A percentile compares a stretch with the other conserved stretches of the same genome.
These are phyloP conservation scores for Penicillium sp. DNA, from an alignment of 2,329 filamentous ascomycete genomes.

Conservation along the genomic window DNA sequence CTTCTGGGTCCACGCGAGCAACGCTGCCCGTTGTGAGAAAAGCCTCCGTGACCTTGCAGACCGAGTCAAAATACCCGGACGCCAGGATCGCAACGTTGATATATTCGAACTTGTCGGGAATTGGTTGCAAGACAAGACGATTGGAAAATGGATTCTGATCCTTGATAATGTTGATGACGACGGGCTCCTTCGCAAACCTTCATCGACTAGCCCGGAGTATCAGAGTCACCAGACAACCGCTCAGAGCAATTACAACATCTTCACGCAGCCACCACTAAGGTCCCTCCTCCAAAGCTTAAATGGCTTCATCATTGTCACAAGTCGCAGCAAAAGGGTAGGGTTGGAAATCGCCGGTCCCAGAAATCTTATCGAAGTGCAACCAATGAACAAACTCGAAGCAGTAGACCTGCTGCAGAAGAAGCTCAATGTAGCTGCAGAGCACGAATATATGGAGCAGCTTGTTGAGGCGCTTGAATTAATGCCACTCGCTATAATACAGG, in stretches of 20 bases:
- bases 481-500: conserved; percentile 13
- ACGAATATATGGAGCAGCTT: conserved; percentile 23
- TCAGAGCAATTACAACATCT: not conserved
- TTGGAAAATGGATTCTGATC: not conserved
- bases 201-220: not conserved
- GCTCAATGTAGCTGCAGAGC: conserved; percentile 12
- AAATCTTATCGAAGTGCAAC: conserved; percentile 17
- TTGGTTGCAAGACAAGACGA: not conserved
- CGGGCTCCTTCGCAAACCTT: not conserved
- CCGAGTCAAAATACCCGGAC: not conserved
- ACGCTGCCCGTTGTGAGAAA: not conserved
- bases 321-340: conserved; percentile 11
- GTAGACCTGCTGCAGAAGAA: conserved; percentile 30
- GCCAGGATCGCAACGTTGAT: not conserved
- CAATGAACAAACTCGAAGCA: conserved; percentile 28
- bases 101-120: not conserved
- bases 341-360: conserved; percentile 6
- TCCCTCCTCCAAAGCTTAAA: not conserved
- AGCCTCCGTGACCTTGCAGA: not conserved
- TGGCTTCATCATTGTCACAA: conserved; percentile 21
- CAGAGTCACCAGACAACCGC: not conserved
- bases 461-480: no score
- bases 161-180: not conserved
- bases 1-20: not conserved
- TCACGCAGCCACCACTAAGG: not conserved